phyloP scores from a whole-genome alignment of 2,329 filamentous ascomycete species.

The Dactylellina haptotyla region DNA sequence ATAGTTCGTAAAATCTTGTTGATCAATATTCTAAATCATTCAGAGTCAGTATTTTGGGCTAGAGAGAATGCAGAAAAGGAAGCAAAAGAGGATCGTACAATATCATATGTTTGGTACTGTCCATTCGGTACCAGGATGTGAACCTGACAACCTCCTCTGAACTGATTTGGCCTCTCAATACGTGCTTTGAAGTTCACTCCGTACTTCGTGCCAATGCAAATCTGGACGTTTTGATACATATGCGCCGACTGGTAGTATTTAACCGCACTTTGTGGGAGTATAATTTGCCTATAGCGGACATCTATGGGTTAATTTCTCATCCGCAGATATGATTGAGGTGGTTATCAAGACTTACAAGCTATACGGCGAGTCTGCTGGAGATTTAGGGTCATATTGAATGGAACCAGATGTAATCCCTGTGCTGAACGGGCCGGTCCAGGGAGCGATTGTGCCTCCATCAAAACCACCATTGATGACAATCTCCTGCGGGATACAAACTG shows the following conservation, averaged over 20 bases:
- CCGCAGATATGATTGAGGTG: not conserved
- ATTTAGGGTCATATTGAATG: not conserved
- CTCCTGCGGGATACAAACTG: constrained; percentile 38
- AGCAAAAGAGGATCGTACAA: not conserved
- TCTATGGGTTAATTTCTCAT: not conserved
- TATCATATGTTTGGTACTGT: not conserved
- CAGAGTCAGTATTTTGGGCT: not conserved
- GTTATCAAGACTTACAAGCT: not conserved
- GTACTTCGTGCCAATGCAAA: constrained; percentile 8
- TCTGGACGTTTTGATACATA: constrained; percentile 6
- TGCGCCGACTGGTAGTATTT: constrained; percentile 9
- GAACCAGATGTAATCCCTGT: not conserved
- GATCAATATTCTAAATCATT: not conserved
- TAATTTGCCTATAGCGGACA: not conserved
- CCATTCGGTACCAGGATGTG: constrained; percentile 3
- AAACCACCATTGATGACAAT: constrained; percentile 48
- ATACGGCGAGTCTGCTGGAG: constrained; percentile 11
- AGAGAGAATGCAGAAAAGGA: not conserved
- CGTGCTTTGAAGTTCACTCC: constrained; percentile 2
- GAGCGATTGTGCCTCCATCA: constrained; percentile 27
- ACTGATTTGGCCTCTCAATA: not conserved
- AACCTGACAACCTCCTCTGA: not conserved
- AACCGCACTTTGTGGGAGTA: not conserved
- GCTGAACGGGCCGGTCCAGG: constrained; percentile 17
- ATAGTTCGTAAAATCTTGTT: constrained; percentile 4